These are phyloP conservation scores for Leccinum uliginosum DNA, from an alignment of 768 basidiomycete genomes.

Conservation along the genomic window DNA sequence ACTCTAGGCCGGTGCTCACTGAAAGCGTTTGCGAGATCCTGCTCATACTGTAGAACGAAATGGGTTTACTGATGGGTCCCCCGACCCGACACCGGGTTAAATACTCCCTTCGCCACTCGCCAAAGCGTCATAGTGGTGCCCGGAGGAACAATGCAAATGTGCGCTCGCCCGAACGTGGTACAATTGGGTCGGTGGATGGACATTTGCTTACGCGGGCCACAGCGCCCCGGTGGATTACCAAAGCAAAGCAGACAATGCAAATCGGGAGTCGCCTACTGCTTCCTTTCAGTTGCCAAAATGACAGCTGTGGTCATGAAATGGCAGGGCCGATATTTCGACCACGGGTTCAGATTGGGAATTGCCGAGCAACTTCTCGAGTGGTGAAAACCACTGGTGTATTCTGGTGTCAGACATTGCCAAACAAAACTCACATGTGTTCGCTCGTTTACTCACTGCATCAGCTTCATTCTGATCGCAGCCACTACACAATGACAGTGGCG, in stretches of 20 bases:
- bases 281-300: neutral
- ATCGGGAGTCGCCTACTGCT: neutral
- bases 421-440: slow-evolving; percentile 6
- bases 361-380: neutral
- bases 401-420: neutral
- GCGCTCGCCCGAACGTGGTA: slow-evolving; percentile 6
- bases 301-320: slow-evolving; percentile 5
- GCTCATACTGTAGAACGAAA: slow-evolving; percentile 20
- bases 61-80: neutral
- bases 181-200: slow-evolving; percentile 10
- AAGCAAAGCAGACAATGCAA: slow-evolving; percentile 13
- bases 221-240: neutral
- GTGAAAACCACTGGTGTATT: neutral
- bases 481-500: neutral
- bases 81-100: slow-evolving; percentile 10
- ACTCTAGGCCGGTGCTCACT: slow-evolving; percentile 15
- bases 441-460: neutral
- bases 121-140: slow-evolving; percentile 19
- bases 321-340: neutral
- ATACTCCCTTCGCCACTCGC: slow-evolving; percentile 24
- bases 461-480: neutral
- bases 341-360: neutral
- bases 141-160: slow-evolving; percentile 20
- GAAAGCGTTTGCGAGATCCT: slow-evolving; percentile 29
- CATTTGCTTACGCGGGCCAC: slow-evolving; percentile 9